phyloP scores from a whole-genome alignment of 306 rosid species.

The Pterocarpus macrocarpus region DNA sequence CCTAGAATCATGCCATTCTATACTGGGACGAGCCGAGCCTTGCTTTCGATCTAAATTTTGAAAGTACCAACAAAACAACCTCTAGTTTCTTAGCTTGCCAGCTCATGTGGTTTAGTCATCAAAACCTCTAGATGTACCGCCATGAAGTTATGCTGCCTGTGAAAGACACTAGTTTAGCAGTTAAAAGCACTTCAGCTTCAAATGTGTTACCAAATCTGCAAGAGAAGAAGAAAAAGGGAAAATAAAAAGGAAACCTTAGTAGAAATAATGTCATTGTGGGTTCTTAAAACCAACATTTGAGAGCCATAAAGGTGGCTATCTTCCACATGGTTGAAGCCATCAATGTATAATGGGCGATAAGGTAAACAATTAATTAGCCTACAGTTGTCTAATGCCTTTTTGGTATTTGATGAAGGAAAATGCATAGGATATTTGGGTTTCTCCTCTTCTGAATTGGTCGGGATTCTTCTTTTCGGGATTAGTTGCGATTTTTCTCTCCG shows the following conservation, averaged over 20 bases:
- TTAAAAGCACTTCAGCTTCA: too few species aligned
- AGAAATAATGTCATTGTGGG: background rate
- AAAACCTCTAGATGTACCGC: too few species aligned
- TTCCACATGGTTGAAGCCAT: background rate
- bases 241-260: background rate
- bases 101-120: too few species aligned
- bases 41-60: too few species aligned
- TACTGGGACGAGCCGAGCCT: too few species aligned
- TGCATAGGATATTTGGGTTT: slow-evolving; percentile 10
- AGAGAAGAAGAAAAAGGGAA: background rate
- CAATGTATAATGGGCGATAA: background rate
- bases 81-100: too few species aligned
- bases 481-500: slow-evolving; percentile 2
- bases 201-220: too few species aligned
- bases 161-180: too few species aligned
- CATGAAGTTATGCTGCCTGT: too few species aligned
- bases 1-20: too few species aligned
- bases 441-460: background rate
- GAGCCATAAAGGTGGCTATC: background rate
- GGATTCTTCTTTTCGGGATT: slow-evolving; percentile 1
- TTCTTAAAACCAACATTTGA: background rate
- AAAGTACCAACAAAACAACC: too few species aligned
- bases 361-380: slow-evolving; percentile 23
- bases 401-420: slow-evolving; percentile 5
- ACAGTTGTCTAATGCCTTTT: background rate